Evolutionary conservation across 2,329 filamentous ascomycete genomes (phyloP).

Genomic region (Bisporella sp.): DNA sequence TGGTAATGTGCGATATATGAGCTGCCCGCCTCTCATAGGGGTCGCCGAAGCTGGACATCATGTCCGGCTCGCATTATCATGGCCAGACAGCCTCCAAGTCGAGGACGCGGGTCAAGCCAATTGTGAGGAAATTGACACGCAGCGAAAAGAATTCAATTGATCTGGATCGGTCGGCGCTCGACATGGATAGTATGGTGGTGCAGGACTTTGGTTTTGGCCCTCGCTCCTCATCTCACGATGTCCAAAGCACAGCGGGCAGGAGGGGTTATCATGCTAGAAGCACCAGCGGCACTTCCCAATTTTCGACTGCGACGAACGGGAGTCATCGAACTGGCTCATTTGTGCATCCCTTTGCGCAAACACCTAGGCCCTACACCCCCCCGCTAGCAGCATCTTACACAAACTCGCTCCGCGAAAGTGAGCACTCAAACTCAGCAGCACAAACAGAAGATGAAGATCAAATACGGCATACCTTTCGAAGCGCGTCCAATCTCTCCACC

Average conservation of each 20-base stretch:
- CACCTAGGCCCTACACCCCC: constrained; percentile 52
- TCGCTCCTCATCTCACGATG: constrained; percentile 21
- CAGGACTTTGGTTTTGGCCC: constrained; percentile 25
- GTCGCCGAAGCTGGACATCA: neutral
- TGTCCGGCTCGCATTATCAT: constrained; percentile 20
- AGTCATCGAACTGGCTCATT: constrained; percentile 37
- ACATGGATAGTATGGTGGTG: constrained; percentile 38
- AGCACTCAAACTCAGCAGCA: constrained; percentile 34
- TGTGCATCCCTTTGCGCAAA: constrained; percentile 60
- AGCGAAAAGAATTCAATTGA: constrained; percentile 59
- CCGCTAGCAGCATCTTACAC: constrained; percentile 45
- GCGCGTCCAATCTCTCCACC: constrained; percentile 20
- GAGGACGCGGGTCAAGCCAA: constrained; percentile 41
- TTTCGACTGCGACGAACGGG: constrained; percentile 49
- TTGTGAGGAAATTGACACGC: constrained; percentile 46
- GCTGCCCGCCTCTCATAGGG: neutral
- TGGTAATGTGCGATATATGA: constrained; percentile 17
- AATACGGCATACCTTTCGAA: constrained; percentile 17
- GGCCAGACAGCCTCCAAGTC: constrained; percentile 16
- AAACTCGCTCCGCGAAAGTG: constrained; percentile 45
- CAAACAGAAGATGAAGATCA: constrained; percentile 26
- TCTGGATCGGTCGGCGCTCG: constrained; percentile 47
- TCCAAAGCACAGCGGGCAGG: constrained; percentile 15
- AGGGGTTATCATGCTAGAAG: constrained; percentile 44
- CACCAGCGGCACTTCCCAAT: constrained; percentile 46